Conservation (phyloP, 768 basidiomycete species). For the Serendipita sp. region DNA sequence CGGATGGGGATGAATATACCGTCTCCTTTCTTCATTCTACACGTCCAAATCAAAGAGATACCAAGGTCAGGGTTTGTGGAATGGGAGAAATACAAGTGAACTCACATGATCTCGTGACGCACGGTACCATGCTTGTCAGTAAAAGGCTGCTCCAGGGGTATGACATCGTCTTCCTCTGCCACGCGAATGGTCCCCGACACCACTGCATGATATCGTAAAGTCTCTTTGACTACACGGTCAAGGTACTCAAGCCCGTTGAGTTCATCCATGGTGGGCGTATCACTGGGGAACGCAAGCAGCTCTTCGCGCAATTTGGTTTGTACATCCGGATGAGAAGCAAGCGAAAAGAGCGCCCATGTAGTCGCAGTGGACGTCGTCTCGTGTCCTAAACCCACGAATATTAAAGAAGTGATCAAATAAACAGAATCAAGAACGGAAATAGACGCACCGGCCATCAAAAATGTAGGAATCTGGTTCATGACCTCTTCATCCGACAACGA, state of each 20-base stretch:
- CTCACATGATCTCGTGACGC: too few relatives aligned
- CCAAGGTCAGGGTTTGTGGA: too few relatives aligned
- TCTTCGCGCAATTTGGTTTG: constrained; percentile 37
- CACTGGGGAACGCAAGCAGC: constrained; percentile 17
- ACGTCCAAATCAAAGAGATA: background rate
- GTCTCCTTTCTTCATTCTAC: constrained; percentile 16
- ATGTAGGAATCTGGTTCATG: too few relatives aligned
- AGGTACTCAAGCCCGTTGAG: background rate
- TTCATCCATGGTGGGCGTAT: too few relatives aligned
- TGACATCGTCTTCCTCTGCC: background rate
- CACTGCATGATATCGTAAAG: background rate
- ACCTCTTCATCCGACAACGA: background rate
- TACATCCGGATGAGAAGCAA: too few relatives aligned
- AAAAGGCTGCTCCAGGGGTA: background rate
- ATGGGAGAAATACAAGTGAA: too few relatives aligned
- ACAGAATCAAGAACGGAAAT: background rate
- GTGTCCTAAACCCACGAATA: constrained; percentile 20
- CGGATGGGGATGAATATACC: constrained; percentile 14
- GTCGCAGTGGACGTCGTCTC: constrained; percentile 43
- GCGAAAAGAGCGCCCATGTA: too few relatives aligned
- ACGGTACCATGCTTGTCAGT: background rate
- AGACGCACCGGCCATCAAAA: constrained; percentile 6
- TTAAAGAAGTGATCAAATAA: background rate
- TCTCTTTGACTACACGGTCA: constrained; percentile 8
- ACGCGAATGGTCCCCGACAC: background rate